Evolutionary conservation across 805 yeast species (phyloP), one percentile per base, ranked within the genome.

Genomic region (Lipomyces starkeyi): DNA sequence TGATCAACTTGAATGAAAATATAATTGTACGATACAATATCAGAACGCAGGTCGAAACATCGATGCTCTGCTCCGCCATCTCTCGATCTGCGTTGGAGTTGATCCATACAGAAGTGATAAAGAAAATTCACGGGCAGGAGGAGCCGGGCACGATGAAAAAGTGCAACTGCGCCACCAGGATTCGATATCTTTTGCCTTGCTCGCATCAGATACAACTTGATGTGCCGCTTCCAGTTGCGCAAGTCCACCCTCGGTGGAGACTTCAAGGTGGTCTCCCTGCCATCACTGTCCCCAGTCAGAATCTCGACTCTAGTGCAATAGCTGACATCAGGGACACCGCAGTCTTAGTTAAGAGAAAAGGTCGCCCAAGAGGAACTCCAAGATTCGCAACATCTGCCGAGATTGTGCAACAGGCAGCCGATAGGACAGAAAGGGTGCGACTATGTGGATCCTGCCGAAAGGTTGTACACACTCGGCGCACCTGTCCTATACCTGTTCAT

Each of bases 11-110:
- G n/a, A n/a, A n/a, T n/a, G n/a, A n/a, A n/a, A n/a, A n/a, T n/a
- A n/a, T n/a, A n/a, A n/a, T n/a, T 40, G 47, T 40, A 9, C 1
- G 20, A 8, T 40, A 40, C 47, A 13, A 40, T 40, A 40, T 40
- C 47, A 40, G 47, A 17, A 40, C 47, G n/a, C 47, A 40, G 47
- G 17, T 14, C n/a, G 47, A 40, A 40, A 40, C 47, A 20, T 40
- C 47, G 47, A 40, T 40, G 47, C 47, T 40, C 47, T 52, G 55
- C 29, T 9, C 55, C 11, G 29, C 55, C 13, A 22, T 52, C 25
- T 52, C 55, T 11, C 55, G 55, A 52, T 52, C 55, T 52, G 55
- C 55, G 25, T 25, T 52, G 55, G 55, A 52, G 55, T 22, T 52
- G 55, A 25, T 52, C 6, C 14, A 52, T 52, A n/a, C 55, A 5